Base-by-base conservation (phyloP, 1,139 yeast species). In the Pneumocystis jirovecii region DNA sequence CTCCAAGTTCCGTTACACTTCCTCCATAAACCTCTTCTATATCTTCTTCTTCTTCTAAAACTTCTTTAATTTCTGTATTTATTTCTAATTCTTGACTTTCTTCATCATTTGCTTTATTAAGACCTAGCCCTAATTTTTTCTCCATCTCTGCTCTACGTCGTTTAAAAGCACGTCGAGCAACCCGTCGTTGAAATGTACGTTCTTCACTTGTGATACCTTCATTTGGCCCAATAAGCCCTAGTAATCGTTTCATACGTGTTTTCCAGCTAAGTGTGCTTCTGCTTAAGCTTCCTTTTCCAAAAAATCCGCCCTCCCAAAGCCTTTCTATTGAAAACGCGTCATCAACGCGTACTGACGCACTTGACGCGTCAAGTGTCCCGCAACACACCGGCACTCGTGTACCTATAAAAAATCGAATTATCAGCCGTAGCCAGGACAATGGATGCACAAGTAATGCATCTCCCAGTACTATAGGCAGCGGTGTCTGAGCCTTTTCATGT, bases 211-310 rank as follows among this genome's bases (percentile, higher is more conserved):
- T 80, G 65, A 75, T 66, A 66, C 76, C 68, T 10, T 74, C 76
- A 25, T 76, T 77, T 2, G 74, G 74, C 40, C 78, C 77, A 15
- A 78, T 73, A 50, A 66, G 59, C n/a, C 66, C 80, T 19, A 80
- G 75, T 64, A 86, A 78, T 63, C 87, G 77, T 40, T 80, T 77
- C 0, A 89, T 84, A 65, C 97, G 80, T 17, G 79, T 79, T 62
- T 74, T 76, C 97, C 97, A 93, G 0, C 96, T 84, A 0, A 98
- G 96, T 71, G 93, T 97, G 67, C 96, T 87, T 69, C 99, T 79
- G 45, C 96, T 87, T 64, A 90, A 77, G 3, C 83, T 81, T 1
- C 98, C 99, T 71, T 93, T 93, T 10, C 99, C 99, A 73, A 89
- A 95, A 73, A 90, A 93, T 0, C 99, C 99, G 72, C 82, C 82